Base-by-base conservation (phyloP, 257 asterid species). In the Leptodermis oblonga region DNA sequence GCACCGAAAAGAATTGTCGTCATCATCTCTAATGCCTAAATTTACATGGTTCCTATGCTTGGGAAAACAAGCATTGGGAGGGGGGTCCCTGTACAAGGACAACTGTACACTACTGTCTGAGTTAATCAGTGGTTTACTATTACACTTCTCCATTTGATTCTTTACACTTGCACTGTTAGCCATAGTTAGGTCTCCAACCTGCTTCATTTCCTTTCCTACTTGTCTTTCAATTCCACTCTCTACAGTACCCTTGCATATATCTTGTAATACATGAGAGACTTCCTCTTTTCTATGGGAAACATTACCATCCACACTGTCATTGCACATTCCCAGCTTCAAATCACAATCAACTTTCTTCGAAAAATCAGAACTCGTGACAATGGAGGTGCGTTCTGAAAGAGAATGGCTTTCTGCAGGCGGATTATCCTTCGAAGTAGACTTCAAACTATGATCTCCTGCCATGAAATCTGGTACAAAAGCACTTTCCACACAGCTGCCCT, bases 21-120 rank as follows among this genome's bases (percentile, higher is more conserved):
- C 97, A 84, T 91, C 97, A 88, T 91, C 96, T 82, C 95, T 94
- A 94, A 76, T 80, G 78, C 95, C 97, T 94, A 94, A 75, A 65
- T 91, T 85, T 85, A 94, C 96, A 87, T 68, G 76, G 67, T 75
- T 82, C 88, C 88, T 77, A 70, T 62, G 95, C 88, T 86, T 90
- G 63, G 78, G 86, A 76, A 81, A 69, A 58, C 80, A 76, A 85
- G 86, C 84, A 70, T 71, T 79, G 74, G 81, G 79, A 83, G 82
- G 51, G 68, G 80, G 81, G 73, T 85, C 87, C 85, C 95, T 91
- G 76, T 86, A 81, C 86, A 84, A 81, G 82, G 94, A 86, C 73
- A 88, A 76, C 89, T 87, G 86, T 89, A 94, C 99, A 91, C 90
- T 87, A 84, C 80, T 77, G 64, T 78, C 91, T 75, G 91, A 80